These are phyloP conservation scores for Boletus edulis DNA, from an alignment of 768 basidiomycete genomes.

Conservation along the genomic window DNA sequence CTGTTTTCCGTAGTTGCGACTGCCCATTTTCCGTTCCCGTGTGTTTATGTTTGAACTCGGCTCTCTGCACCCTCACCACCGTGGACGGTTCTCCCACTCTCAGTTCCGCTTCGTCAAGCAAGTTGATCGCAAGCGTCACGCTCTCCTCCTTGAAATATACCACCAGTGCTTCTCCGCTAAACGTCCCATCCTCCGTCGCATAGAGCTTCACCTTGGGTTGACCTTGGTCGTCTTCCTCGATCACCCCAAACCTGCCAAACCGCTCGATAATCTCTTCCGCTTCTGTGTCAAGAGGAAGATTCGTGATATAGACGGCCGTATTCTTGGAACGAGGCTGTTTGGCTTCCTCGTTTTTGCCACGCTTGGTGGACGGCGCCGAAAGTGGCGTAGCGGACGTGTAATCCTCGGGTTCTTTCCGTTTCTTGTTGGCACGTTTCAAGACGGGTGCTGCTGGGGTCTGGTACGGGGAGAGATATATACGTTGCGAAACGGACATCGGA, in stretches of 20 bases:
- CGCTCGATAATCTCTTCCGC: slow-evolving; percentile 72
- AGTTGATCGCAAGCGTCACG: slow-evolving; percentile 77
- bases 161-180: slow-evolving; percentile 93
- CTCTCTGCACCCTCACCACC: slow-evolving; percentile 70
- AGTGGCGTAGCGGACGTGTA: slow-evolving; percentile 57
- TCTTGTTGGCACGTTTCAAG: slow-evolving; percentile 74
- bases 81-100: slow-evolving; percentile 75
- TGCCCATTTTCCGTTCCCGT: slow-evolving; percentile 40
- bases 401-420: slow-evolving; percentile 72
- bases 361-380: slow-evolving; percentile 60
- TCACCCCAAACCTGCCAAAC: slow-evolving; percentile 90
- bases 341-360: slow-evolving; percentile 57
- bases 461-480: slow-evolving; percentile 19
- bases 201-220: slow-evolving; percentile 96
- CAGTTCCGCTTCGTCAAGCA: slow-evolving; percentile 92
- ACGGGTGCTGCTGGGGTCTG: slow-evolving; percentile 89
- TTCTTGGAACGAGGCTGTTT: slow-evolving; percentile 73
- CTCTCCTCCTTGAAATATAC: slow-evolving; percentile 98
- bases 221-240: slow-evolving; percentile 90
- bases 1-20: slow-evolving; percentile 53
- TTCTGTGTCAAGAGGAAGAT: slow-evolving; percentile 75
- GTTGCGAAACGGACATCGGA: slow-evolving; percentile 19
- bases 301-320: slow-evolving; percentile 88
- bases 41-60: slow-evolving; percentile 75
- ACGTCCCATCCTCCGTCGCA: slow-evolving; percentile 78